A percentile compares a stretch with the other conserved stretches of the same genome.
phyloP scores from a whole-genome alignment of 306 rosid genomes.

The Ammopiptanthus mongolicus region DNA sequence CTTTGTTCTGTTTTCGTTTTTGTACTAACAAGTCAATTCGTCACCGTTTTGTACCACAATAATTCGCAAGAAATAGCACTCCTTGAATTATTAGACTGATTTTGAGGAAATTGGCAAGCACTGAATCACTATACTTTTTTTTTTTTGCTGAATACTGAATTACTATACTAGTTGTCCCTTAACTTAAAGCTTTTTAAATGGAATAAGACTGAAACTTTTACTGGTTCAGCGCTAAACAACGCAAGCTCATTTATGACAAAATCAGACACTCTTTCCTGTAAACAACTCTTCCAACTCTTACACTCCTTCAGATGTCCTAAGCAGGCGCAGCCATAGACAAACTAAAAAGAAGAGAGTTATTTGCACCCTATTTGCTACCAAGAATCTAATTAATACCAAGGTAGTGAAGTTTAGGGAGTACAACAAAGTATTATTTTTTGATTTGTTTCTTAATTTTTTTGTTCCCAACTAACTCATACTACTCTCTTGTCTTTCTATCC shows the following conservation, averaged over 20 bases:
- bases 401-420: background rate
- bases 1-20: too few relatives aligned
- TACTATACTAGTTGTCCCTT: background rate
- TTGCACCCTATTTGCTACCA: background rate
- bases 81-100: background rate
- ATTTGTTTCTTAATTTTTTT: background rate
- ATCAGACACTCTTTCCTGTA: background rate
- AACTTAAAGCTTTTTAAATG: background rate
- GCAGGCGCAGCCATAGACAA: slow-evolving; percentile 4
- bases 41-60: too few relatives aligned
- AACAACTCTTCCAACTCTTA: background rate
- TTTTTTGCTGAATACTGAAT: too few relatives aligned
- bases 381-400: slow-evolving; percentile 13
- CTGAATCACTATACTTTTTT: background rate
- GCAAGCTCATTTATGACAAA: background rate
- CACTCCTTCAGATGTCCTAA: background rate
- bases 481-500: slow-evolving; percentile 19
- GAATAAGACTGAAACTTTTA: background rate
- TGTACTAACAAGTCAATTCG: too few relatives aligned
- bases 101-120: background rate
- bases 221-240: background rate
- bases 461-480: background rate
- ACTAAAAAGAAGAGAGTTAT: slow-evolving; percentile 1
- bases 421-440: background rate
- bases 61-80: too few relatives aligned